Evolutionary conservation across 1,284 basidiomycete genomes (phyloP), one percentile per base, ranked within the genome.

Genomic region (Apiotrichum montevideense): DNA sequence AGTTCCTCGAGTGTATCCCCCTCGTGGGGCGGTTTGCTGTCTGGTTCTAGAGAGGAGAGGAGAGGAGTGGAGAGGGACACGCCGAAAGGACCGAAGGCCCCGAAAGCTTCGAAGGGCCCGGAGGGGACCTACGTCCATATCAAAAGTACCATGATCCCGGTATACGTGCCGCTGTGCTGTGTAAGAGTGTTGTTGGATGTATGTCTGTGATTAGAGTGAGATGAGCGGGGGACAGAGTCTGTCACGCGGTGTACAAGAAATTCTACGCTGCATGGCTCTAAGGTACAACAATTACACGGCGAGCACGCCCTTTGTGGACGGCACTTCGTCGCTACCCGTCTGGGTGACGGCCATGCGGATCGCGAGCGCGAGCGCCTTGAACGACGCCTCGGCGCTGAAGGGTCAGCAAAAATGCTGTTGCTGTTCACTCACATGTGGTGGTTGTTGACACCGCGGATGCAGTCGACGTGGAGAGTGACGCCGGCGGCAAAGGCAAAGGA

Each of bases 341-440:
- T 82, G 81, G 68, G 91, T 85, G 61, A 96, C 88, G 14, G 96
- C 96, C 77, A 97, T 86, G 64, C 88, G 86, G 68, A 99, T 93
- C 4, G 96, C 96, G 15, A 99, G 80, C 0, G 95, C 96, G 33
- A 98, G 78, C 0, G 95, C 95, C 78, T 98, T 99, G 84, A 99
- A 98, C 6, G 94, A 91, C 4, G 93, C 91, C 77, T 99, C 96
- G 37, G 93, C 85, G 59, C 95, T 93, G 46, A 35, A 29, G 29
- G 29, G 29, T 29, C 5, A 39, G 50, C 57, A n/a, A 7, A 9
- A 10, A 8, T n/a, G 29, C 32, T 5, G 9, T 14, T 34, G 33
- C 29, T 29, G 8, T 14, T 33, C 10, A 77, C 85, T 62, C 70
- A 92, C 93, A 89, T 85, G 78, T 98, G 96, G 76, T 99, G 96